These are phyloP conservation scores for Lichtheimia hyalospora DNA, from an alignment of 371 early-diverging fungal species.

Conservation along the genomic window DNA sequence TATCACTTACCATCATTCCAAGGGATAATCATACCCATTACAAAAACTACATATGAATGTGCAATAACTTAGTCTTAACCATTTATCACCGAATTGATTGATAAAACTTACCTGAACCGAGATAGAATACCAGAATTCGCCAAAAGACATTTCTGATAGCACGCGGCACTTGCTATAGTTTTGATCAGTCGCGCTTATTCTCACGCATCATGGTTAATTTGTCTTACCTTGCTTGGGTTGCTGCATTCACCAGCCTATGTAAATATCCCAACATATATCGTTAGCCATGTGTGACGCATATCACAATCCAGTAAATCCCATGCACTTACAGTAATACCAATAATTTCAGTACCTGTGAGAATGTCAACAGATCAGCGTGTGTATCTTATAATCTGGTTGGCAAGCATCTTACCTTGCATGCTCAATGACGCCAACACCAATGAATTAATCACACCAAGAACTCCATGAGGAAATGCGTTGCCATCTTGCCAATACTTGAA, in stretches of 20 bases:
- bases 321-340: slow-evolving; percentile 54
- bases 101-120: slow-evolving; percentile 36
- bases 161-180: slow-evolving; percentile 10
- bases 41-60: slow-evolving; percentile 40
- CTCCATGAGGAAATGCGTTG: slow-evolving; percentile 73
- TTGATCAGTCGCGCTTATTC: too few relatives aligned
- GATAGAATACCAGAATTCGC: slow-evolving; percentile 63
- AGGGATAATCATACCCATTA: slow-evolving; percentile 63
- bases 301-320: too few relatives aligned
- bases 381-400: not conserved
- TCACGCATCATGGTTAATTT: not conserved
- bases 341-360: slow-evolving; percentile 62
- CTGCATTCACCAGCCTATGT: slow-evolving; percentile 47
- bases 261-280: too few relatives aligned
- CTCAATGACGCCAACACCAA: slow-evolving; percentile 75
- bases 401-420: slow-evolving; percentile 16
- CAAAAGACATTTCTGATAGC: slow-evolving; percentile 52
- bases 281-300: too few relatives aligned
- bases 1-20: slow-evolving; percentile 35
- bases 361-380: too few relatives aligned
- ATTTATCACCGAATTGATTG: not conserved
- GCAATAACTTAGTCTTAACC: not conserved
- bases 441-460: slow-evolving; percentile 66
- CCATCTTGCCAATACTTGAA: slow-evolving; percentile 71
- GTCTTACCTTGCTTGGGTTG: slow-evolving; percentile 53